Conservation (phyloP, 2,329 filamentous ascomycete genomes). For the Trichoderma sp. region DNA sequence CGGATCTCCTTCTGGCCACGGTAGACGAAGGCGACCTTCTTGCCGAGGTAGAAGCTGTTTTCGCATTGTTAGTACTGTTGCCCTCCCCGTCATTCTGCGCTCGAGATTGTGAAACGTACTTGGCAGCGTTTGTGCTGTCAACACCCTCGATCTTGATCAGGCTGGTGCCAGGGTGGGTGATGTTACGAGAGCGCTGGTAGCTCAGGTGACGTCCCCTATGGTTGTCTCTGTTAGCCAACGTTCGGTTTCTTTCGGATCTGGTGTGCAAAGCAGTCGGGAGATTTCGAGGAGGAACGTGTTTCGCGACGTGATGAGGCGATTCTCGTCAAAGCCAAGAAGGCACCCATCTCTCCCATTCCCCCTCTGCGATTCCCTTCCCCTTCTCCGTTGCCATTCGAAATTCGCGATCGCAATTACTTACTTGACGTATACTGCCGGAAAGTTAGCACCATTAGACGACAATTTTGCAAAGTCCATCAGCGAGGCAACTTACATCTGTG, state of each 20-base stretch:
- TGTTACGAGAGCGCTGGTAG: constrained; percentile 94
- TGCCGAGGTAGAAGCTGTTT: constrained; percentile 87
- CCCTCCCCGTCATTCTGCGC: background rate
- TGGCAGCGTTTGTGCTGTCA: constrained; percentile 82
- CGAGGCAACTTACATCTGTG: constrained; percentile 72
- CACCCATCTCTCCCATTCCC: background rate
- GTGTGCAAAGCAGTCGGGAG: constrained; percentile 4
- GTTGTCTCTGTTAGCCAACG: constrained; percentile 32
- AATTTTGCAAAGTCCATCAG: background rate
- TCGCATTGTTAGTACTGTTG: constrained; percentile 26
- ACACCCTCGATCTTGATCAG: constrained; percentile 99
- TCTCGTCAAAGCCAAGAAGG: background rate
- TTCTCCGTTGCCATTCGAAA: background rate
- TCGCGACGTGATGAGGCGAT: background rate
- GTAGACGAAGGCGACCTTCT: constrained; percentile 99
- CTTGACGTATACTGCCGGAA: constrained; percentile 76
- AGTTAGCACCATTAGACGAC: constrained; percentile 36
- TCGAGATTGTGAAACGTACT: constrained; percentile 52
- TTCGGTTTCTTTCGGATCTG: constrained; percentile 16
- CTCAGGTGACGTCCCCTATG: constrained; percentile 92
- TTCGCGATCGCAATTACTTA: constrained; percentile 51
- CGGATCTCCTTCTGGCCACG: constrained; percentile 90
- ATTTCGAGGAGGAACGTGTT: background rate
- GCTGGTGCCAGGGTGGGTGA: constrained; percentile 84
- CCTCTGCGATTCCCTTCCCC: background rate